phyloP scores from a whole-genome alignment of 2,329 filamentous ascomycete species.

The Teratosphaeria zuluensis region DNA sequence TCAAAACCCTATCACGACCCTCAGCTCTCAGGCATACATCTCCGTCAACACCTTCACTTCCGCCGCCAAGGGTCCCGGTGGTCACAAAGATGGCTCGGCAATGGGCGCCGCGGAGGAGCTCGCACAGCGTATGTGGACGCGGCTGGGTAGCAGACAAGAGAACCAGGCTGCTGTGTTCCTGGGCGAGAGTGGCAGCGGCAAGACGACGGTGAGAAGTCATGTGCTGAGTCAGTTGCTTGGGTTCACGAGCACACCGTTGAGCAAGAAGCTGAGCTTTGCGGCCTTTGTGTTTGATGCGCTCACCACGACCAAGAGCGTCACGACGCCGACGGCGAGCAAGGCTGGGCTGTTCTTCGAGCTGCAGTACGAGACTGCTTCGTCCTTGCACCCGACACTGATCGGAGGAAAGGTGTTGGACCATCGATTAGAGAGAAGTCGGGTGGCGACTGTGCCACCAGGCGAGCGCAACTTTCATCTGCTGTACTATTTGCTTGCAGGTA shows the following conservation, averaged over 20 bases:
- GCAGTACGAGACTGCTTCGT: slow-evolving; percentile 86
- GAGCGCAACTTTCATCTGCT: slow-evolving; percentile 94
- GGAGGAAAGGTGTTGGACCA: slow-evolving; percentile 94
- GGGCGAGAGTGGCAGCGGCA: slow-evolving; percentile 94
- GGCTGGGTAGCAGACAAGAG: slow-evolving; percentile 78
- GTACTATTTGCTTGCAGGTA: slow-evolving; percentile 90
- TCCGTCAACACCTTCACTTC: slow-evolving; percentile 91
- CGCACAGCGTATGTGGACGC: slow-evolving; percentile 73
- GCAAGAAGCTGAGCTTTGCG: slow-evolving; percentile 83
- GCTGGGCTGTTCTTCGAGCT: slow-evolving; percentile 91
- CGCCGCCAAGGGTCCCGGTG: slow-evolving; percentile 79
- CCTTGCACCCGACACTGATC: slow-evolving; percentile 75
- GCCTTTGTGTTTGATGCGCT: slow-evolving; percentile 93
- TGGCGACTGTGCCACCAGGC: slow-evolving; percentile 84
- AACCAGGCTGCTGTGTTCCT: slow-evolving; percentile 89
- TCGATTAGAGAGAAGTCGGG: slow-evolving; percentile 80
- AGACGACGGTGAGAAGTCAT: slow-evolving; percentile 88
- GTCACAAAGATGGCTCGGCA: slow-evolving; percentile 80
- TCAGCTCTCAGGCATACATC: slow-evolving; percentile 87
- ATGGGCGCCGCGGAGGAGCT: slow-evolving; percentile 89
- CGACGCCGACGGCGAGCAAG: slow-evolving; percentile 90
- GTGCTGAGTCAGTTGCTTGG: slow-evolving; percentile 75
- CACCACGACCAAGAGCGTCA: slow-evolving; percentile 93
- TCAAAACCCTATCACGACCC: slow-evolving; percentile 71
- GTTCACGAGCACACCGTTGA: slow-evolving; percentile 86